phyloP scores from a whole-genome alignment of 1,139 yeast genomes.

The Magnusiomyces tetraspermus region DNA sequence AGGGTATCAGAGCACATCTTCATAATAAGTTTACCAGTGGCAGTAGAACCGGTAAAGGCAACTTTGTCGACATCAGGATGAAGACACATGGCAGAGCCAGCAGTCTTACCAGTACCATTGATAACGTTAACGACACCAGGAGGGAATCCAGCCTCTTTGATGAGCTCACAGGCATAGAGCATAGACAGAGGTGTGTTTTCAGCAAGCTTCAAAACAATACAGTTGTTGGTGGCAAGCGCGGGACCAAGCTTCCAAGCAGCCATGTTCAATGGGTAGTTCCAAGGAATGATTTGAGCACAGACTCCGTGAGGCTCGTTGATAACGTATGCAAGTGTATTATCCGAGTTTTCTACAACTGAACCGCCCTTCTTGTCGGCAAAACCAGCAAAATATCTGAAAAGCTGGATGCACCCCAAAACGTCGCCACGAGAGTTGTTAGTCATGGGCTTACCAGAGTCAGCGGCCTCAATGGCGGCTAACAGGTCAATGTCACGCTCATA shows the following conservation, averaged over 20 bases:
- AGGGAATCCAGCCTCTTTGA: slow-evolving; percentile 66
- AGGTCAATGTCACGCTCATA: slow-evolving; percentile 42
- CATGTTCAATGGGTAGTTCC: slow-evolving; percentile 84
- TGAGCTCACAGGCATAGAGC: slow-evolving; percentile 50
- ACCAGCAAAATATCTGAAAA: slow-evolving; percentile 57
- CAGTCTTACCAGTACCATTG: slow-evolving; percentile 64
- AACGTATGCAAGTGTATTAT: slow-evolving; percentile 51
- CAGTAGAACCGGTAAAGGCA: slow-evolving; percentile 79
- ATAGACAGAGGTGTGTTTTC: slow-evolving; percentile 74
- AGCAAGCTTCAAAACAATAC: slow-evolving; percentile 65
- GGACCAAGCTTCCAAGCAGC: slow-evolving; percentile 68
- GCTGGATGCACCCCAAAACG: slow-evolving; percentile 46
- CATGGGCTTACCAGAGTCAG: slow-evolving; percentile 54
- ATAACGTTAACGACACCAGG: slow-evolving; percentile 70
- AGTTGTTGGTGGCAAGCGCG: slow-evolving; percentile 72
- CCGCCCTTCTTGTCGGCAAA: slow-evolving; percentile 79
- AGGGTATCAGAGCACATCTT: slow-evolving; percentile 55
- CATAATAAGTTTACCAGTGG: slow-evolving; percentile 64
- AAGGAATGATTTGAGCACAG: slow-evolving; percentile 82
- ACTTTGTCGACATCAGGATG: slow-evolving; percentile 67
- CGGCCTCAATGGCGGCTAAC: slow-evolving; percentile 47
- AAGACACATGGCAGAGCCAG: slow-evolving; percentile 62
- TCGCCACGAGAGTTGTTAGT: slow-evolving; percentile 41
- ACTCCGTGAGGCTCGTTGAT: slow-evolving; percentile 73
- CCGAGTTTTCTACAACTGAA: slow-evolving; percentile 53